Percentiles rank a stretch among this genome's conserved stretches.
Conservation (phyloP, 179 eudicot genomes). For the Amaranthus tricolor region DNA sequence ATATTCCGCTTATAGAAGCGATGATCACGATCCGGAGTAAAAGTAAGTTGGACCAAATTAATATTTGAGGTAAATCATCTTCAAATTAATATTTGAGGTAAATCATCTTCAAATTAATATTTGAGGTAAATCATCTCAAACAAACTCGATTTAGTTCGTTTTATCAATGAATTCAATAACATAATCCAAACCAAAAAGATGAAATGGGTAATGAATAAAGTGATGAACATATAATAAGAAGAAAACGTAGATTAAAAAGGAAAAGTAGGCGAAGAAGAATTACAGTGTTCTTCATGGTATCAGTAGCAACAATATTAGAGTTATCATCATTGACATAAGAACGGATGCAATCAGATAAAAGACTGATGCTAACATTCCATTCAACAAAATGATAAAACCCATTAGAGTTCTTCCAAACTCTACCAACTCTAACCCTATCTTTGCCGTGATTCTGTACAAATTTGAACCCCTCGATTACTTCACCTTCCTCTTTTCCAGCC, state of each 20-base stretch:
- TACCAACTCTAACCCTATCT: slow-evolving; percentile 71
- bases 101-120: too few species aligned
- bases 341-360: slow-evolving; percentile 68
- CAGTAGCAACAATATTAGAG: slow-evolving; percentile 87
- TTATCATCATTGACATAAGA: slow-evolving; percentile 66
- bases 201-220: background rate
- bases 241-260: background rate
- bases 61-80: too few species aligned
- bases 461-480: slow-evolving; percentile 22
- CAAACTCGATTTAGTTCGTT: too few species aligned
- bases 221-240: too few species aligned
- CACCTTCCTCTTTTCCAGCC: background rate
- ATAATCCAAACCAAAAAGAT: background rate
- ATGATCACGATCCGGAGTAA: too few species aligned
- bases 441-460: slow-evolving; percentile 85
- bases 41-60: too few species aligned
- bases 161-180: background rate
- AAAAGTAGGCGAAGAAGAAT: background rate
- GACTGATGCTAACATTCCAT: slow-evolving; percentile 70
- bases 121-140: too few species aligned
- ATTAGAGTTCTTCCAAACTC: slow-evolving; percentile 67
- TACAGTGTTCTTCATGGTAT: slow-evolving; percentile 96
- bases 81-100: too few species aligned
- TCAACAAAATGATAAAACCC: slow-evolving; percentile 62
- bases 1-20: background rate